Conservation (phyloP, 1,284 basidiomycete genomes). For the Somion occarium region DNA sequence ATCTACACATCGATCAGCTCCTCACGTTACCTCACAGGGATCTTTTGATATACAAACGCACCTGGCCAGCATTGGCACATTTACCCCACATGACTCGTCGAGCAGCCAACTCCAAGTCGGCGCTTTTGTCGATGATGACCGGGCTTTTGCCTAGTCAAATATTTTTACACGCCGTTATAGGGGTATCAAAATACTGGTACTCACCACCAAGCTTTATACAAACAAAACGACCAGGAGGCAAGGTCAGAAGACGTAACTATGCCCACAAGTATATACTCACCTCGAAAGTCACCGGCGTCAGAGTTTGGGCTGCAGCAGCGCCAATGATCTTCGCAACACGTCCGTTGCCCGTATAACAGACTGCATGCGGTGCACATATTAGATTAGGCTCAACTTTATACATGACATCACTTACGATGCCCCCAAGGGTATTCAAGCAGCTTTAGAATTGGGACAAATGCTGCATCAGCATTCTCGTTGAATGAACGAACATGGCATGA, state of each 20-base stretch:
- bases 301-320: slow-evolving; percentile 78
- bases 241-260: slow-evolving; percentile 29
- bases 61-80: slow-evolving; percentile 67
- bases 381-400: slow-evolving; percentile 41
- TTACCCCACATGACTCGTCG: slow-evolving; percentile 81
- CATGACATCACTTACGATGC: slow-evolving; percentile 69
- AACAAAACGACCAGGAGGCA: slow-evolving; percentile 54
- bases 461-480: not conserved
- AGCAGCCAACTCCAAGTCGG: slow-evolving; percentile 56
- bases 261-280: slow-evolving; percentile 25
- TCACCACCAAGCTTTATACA: slow-evolving; percentile 57
- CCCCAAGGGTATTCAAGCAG: slow-evolving; percentile 83
- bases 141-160: slow-evolving; percentile 67
- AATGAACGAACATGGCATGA: not conserved
- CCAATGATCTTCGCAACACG: slow-evolving; percentile 80
- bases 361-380: not conserved
- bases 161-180: not conserved
- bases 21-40: too few relatives aligned
- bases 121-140: slow-evolving; percentile 69
- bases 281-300: slow-evolving; percentile 83
- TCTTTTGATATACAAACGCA: slow-evolving; percentile 14
- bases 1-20: too few relatives aligned
- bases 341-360: slow-evolving; percentile 45
- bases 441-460: too few relatives aligned
- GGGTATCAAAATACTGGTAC: slow-evolving; percentile 13